Conservation (phyloP, 1,284 basidiomycete species). For the Inonotus hispidus region DNA sequence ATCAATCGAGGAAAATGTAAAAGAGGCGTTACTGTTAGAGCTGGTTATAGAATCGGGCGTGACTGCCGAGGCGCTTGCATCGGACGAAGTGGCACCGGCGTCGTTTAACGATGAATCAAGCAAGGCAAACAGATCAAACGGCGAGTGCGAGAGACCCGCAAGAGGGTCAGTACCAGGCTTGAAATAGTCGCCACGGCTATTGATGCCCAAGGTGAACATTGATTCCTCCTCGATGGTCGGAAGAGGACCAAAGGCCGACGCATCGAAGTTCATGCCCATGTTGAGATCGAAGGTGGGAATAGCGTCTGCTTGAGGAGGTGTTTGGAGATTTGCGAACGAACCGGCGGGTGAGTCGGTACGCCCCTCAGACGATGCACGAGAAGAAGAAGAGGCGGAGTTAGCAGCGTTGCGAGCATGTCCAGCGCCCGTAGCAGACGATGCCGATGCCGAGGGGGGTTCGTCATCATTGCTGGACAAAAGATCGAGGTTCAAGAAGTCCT, state of each 20-base stretch:
- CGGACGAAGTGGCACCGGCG: neutral
- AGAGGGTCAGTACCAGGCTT: constrained; percentile 31
- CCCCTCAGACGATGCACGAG: constrained; percentile 30
- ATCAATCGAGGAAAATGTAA: constrained; percentile 39
- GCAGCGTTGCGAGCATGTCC: neutral
- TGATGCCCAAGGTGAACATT: constrained; percentile 34
- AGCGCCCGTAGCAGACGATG: constrained; percentile 23
- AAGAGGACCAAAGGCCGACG: neutral
- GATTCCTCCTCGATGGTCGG: constrained; percentile 28
- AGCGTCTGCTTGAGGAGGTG: constrained; percentile 28
- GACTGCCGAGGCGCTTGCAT: neutral
- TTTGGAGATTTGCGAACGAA: constrained; percentile 25
- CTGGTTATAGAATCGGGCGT: constrained; percentile 18
- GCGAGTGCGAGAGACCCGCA: constrained; percentile 27
- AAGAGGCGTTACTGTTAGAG: constrained; percentile 17
- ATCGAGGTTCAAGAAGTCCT: constrained; percentile 50
- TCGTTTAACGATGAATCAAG: constrained; percentile 8
- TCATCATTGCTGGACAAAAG: constrained; percentile 26
- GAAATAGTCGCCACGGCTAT: constrained; percentile 30
- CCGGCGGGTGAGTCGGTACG: constrained; percentile 28
- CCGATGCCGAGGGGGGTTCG: neutral
- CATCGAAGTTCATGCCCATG: neutral
- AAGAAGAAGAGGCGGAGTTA: constrained; percentile 29
- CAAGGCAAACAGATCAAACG: constrained; percentile 37
- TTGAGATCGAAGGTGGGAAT: constrained; percentile 22